Conservation (phyloP, 352 stramenopile species). For the Achlya hypogyna region DNA sequence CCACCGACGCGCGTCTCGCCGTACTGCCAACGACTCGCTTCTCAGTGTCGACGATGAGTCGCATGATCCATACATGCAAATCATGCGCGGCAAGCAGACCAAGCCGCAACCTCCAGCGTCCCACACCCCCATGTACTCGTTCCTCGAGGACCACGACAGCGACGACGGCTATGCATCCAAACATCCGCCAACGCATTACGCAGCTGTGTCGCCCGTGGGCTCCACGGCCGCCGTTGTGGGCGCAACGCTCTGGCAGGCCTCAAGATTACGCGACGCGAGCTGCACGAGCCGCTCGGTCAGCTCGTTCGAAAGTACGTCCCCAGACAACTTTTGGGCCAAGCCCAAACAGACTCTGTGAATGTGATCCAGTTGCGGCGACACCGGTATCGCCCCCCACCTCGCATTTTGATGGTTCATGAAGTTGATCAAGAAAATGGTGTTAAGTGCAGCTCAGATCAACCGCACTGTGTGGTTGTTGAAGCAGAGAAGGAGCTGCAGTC, state of each 20-base stretch:
- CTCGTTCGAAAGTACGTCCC: not conserved
- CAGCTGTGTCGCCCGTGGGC: not conserved
- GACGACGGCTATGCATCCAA: not conserved
- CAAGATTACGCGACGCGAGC: too few species aligned
- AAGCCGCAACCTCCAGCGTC: not conserved
- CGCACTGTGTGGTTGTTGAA: too few species aligned
- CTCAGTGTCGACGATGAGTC: not conserved
- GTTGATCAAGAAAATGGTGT: too few species aligned
- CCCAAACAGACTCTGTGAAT: not conserved
- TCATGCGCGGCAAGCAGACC: not conserved
- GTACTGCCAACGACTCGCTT: not conserved
- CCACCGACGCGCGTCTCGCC: not conserved
- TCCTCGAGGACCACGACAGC: slow-evolving; percentile 1
- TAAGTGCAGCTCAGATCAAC: too few species aligned
- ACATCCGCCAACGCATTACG: not conserved
- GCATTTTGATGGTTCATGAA: not conserved
- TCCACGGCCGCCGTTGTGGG: not conserved
- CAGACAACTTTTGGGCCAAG: not conserved
- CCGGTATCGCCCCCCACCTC: too few species aligned
- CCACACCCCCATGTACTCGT: not conserved
- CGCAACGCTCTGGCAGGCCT: not conserved
- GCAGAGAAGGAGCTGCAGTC: too few species aligned
- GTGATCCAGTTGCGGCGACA: not conserved
- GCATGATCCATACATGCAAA: not conserved
- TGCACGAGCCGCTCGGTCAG: not conserved